phyloP scores from a whole-genome alignment of 257 asterid species.

The Verbascum thapsus region DNA sequence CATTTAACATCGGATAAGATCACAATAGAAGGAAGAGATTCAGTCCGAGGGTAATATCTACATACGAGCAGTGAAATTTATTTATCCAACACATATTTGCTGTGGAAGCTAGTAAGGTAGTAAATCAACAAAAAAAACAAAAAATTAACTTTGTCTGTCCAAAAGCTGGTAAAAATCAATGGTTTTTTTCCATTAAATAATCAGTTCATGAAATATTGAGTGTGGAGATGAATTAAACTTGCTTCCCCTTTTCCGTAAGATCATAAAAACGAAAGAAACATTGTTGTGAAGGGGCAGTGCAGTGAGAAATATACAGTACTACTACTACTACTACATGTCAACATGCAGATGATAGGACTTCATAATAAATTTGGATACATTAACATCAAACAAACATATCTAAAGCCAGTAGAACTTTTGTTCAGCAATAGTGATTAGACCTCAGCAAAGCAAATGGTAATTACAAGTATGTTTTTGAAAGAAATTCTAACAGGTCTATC shows the following conservation, averaged over 20 bases:
- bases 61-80: not conserved
- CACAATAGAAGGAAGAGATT: not conserved
- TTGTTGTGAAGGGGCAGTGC: not conserved
- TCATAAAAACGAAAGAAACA: not conserved
- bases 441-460: not conserved
- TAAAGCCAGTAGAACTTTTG: not conserved
- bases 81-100: not conserved
- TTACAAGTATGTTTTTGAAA: not conserved
- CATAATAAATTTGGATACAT: not conserved
- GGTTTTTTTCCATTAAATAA: not conserved
- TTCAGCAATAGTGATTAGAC: not conserved
- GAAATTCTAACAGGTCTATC: not conserved
- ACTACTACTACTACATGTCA: not conserved
- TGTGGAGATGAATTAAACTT: not conserved
- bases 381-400: constrained; percentile 1
- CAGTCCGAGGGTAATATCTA: not conserved
- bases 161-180: not conserved
- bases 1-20: constrained; percentile 3
- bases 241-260: not conserved
- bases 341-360: constrained; percentile 11
- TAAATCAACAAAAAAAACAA: not conserved
- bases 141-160: constrained; percentile 1
- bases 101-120: not conserved
- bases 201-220: not conserved
- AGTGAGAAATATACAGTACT: not conserved